A percentile compares a stretch with the other conserved stretches of the same genome.
Evolutionary conservation across 352 stramenopile species (phyloP).

Genomic region (Plasmopara muralis): DNA sequence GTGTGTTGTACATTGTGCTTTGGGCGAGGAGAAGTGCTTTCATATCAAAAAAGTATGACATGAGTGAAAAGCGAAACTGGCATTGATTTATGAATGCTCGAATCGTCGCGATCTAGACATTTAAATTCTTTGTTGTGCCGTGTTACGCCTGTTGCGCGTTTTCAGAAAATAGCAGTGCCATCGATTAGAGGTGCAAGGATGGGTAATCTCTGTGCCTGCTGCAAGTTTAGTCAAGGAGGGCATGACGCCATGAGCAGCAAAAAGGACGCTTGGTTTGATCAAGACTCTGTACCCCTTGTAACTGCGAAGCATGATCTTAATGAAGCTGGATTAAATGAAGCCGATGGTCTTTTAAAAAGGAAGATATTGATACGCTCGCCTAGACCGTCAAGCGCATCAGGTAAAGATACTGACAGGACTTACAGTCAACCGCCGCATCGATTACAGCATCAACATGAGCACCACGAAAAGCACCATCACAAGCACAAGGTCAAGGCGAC

Average conservation of each 20-base stretch:
- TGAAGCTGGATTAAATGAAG: constrained; percentile 26
- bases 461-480: constrained; percentile 12
- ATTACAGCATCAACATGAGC: constrained; percentile 9
- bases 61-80: constrained; percentile 1
- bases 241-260: constrained; percentile 8
- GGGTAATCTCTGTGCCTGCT: constrained; percentile 27
- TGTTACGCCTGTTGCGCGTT: background rate
- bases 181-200: constrained; percentile 8
- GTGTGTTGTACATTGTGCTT: constrained; percentile 60
- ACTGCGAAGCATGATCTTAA: constrained; percentile 36
- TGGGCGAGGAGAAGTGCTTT: constrained; percentile 49
- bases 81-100: background rate
- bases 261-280: constrained; percentile 49
- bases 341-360: constrained; percentile 40
- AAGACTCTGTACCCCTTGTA: constrained; percentile 55
- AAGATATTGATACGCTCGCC: constrained; percentile 46
- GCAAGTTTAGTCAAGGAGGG: constrained; percentile 14
- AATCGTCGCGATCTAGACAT: constrained; percentile 21
- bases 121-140: background rate
- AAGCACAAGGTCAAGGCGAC: constrained; percentile 10
- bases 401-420: constrained; percentile 1
- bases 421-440: constrained; percentile 5
- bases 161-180: background rate
- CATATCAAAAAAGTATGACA: constrained; percentile 10
- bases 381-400: constrained; percentile 9